These are phyloP conservation scores for Ustilago vetiveriae DNA, from an alignment of 1,284 basidiomycete species.

Conservation along the genomic window DNA sequence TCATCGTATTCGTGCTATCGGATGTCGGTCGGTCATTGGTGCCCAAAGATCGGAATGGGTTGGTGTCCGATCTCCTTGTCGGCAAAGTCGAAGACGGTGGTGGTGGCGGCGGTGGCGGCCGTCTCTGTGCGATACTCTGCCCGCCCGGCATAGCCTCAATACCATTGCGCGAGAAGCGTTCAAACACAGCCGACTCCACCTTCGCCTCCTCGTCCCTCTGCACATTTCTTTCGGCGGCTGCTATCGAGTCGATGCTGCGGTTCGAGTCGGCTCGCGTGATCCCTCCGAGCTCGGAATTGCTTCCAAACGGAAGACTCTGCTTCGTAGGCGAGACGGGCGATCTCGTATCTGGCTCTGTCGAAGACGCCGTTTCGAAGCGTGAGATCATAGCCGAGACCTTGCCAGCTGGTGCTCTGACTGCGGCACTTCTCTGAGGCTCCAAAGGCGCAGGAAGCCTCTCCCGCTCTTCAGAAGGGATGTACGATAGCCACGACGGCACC, in stretches of 20 bases:
- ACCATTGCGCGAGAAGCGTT: slow-evolving; percentile 16
- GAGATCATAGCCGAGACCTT: slow-evolving; percentile 48
- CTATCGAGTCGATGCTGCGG: not conserved
- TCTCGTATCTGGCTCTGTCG: not conserved
- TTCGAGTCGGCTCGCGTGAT: not conserved
- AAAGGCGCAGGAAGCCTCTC: slow-evolving; percentile 34
- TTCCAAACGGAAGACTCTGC: not conserved
- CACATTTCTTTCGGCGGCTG: not conserved
- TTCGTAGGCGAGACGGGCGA: slow-evolving; percentile 5
- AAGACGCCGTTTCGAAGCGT: slow-evolving; percentile 22
- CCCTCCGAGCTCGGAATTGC: not conserved
- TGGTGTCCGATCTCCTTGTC: slow-evolving; percentile 3
- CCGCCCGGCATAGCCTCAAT: not conserved
- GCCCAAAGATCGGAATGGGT: slow-evolving; percentile 9
- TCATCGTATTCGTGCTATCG: not conserved
- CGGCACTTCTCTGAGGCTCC: slow-evolving; percentile 15
- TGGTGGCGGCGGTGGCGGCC: slow-evolving; percentile 9
- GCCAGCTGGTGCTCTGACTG: slow-evolving; percentile 13
- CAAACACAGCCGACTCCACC: slow-evolving; percentile 17
- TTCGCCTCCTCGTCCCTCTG: not conserved
- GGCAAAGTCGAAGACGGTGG: slow-evolving; percentile 24
- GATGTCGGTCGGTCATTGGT: not conserved
- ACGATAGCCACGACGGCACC: slow-evolving; percentile 42
- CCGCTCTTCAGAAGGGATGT: slow-evolving; percentile 42
- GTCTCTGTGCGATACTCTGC: slow-evolving; percentile 2